Evolutionary conservation across 2,329 filamentous ascomycete genomes (phyloP).

Genomic region (Penicillium sclerotiorum): DNA sequence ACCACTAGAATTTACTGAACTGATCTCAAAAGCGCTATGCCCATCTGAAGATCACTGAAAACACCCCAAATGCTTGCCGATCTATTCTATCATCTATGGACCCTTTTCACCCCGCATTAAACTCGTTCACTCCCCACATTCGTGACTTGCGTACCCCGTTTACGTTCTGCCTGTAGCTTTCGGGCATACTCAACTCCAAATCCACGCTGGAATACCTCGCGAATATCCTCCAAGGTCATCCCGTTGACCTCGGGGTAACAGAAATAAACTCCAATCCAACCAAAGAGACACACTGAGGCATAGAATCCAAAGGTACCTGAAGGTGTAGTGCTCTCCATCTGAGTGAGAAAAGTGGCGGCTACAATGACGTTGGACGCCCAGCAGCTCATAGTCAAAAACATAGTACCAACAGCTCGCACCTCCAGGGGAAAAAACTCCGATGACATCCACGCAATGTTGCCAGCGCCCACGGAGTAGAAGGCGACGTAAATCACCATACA

Average conservation of each 20-base stretch:
- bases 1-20: no score
- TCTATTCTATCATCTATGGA: no score
- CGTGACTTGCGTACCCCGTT: background rate
- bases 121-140: no score
- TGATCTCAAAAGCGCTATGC: no score
- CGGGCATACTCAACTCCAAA: conserved; percentile 6
- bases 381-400: conserved; percentile 49
- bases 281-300: conserved; percentile 9
- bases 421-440: conserved; percentile 53
- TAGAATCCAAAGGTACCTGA: conserved; percentile 15
- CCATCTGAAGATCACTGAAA: no score
- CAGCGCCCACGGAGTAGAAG: conserved; percentile 51
- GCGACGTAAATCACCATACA: conserved; percentile 48
- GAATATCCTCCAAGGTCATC: conserved; percentile 14
- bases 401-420: conserved; percentile 52
- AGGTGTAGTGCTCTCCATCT: conserved; percentile 11
- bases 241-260: conserved; percentile 12
- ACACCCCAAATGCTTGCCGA: no score
- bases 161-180: conserved; percentile 3
- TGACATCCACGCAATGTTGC: conserved; percentile 52
- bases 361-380: conserved; percentile 23
- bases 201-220: conserved; percentile 10
- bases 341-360: conserved; percentile 9
- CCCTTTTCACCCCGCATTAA: no score
- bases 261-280: conserved; percentile 10